Evolutionary conservation across 83 land plant species (phyloP).

Genomic region (Isoetes engelmannii): DNA sequence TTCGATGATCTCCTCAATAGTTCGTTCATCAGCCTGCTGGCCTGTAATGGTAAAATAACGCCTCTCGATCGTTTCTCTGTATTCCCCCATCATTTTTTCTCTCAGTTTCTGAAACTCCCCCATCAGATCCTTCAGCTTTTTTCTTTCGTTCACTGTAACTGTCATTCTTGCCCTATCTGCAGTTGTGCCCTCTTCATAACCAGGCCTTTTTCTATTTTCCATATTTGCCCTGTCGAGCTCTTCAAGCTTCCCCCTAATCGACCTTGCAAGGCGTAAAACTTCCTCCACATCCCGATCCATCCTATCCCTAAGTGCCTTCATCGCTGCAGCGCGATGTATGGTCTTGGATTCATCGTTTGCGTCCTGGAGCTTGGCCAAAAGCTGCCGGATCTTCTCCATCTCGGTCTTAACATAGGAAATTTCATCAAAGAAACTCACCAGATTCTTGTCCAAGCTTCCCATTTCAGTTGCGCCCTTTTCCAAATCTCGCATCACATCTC

Average conservation of each 20-base stretch:
- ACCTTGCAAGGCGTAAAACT: not conserved
- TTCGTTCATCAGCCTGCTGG: constrained; percentile 48
- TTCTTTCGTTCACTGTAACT: constrained; percentile 51
- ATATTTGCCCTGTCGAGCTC: constrained; percentile 13
- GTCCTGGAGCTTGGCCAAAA: not conserved
- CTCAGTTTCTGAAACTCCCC: constrained; percentile 44
- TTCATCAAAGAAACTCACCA: constrained; percentile 55
- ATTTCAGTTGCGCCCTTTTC: too few relatives aligned
- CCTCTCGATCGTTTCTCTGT: constrained; percentile 60
- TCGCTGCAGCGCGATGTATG: not conserved
- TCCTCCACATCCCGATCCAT: constrained; percentile 5
- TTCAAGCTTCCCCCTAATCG: not conserved
- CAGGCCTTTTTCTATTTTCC: constrained; percentile 1
- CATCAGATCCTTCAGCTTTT: constrained; percentile 60
- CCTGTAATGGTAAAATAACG: constrained; percentile 67
- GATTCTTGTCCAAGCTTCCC: constrained; percentile 27
- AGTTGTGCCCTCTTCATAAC: not conserved
- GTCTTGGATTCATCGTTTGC: constrained; percentile 8
- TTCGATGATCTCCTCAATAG: constrained; percentile 42
- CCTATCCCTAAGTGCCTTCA: constrained; percentile 8
- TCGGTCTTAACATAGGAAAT: constrained; percentile 50
- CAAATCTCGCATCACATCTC: too few relatives aligned
- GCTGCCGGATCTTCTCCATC: constrained; percentile 21
- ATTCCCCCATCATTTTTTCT: constrained; percentile 39
- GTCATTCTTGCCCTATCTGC: constrained; percentile 29